Base-by-base conservation (phyloP, 192 early-diverging fungal species). In the Gonapodya sp. region DNA sequence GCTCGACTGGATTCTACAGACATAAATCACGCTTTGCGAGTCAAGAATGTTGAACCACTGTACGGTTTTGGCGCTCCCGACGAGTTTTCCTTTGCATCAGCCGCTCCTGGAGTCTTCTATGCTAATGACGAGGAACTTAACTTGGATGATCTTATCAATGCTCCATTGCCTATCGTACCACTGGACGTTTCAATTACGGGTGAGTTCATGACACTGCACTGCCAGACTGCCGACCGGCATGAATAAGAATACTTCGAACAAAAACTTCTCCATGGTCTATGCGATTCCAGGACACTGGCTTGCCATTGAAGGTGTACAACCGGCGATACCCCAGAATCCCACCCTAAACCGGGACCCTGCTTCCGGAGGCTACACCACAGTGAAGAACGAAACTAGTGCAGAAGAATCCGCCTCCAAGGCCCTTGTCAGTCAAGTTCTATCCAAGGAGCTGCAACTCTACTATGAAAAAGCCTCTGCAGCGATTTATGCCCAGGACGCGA, bases 221-320 rank as follows among this genome's bases (percentile, higher is more conserved):
- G 31, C n/a, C n/a, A n/a, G n/a, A n/a, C 1, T 37, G 73, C 75
- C 35, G 73, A 73, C 24, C 18, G 0, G 1, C 32, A 30, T 72
- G 2, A 16, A 1, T 36, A 81, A 0, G 37, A 73, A n/a, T n/a
- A n/a, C n/a, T n/a, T n/a, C n/a, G n/a, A n/a, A n/a, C n/a, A n/a
- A n/a, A n/a, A n/a, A n/a, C n/a, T n/a, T n/a, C n/a, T n/a, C n/a
- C n/a, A n/a, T n/a, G n/a, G n/a, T n/a, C n/a, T n/a, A n/a, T n/a
- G n/a, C n/a, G n/a, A n/a, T n/a, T n/a, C n/a, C 81, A 87, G 95
- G 93, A 8, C 97, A 98, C 82, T 98, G 96, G 96, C 88, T 99
- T n/a, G 97, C 98, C 0, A 94, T 99, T 80, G 98, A 98, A 81
- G 98, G 98, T n/a, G 96, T 98, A 18, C 98, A 99, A 84, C 98